Percentiles rank a stretch among this genome's conserved stretches.
Conservation (phyloP, 1,284 basidiomycete species). For the Cronartium quercuum region DNA sequence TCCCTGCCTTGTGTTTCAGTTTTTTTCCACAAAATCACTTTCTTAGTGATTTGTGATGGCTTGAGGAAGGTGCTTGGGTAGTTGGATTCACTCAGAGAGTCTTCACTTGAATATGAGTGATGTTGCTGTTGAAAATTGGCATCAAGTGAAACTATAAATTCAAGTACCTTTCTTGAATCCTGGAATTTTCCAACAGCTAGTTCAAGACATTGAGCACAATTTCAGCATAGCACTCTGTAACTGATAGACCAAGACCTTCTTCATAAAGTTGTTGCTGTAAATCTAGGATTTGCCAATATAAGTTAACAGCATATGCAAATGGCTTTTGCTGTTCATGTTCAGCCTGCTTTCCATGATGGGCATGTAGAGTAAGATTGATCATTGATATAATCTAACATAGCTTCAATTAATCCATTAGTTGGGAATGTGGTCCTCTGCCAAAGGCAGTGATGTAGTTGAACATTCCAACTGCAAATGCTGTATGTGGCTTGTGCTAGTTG, state of each 20-base stretch:
- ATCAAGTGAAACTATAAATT: conserved; percentile 5
- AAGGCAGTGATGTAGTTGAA: conserved; percentile 4
- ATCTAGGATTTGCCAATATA: neutral
- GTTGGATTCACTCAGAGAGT: neutral
- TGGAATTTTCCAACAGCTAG: neutral
- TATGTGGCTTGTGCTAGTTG: neutral
- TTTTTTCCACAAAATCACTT: neutral
- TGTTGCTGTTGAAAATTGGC: conserved; percentile 26
- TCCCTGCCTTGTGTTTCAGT: neutral
- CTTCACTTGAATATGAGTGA: conserved; percentile 1
- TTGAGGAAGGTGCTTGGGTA: conserved; percentile 5
- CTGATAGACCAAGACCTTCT: neutral
- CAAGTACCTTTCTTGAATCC: neutral
- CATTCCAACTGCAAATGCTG: conserved; percentile 1
- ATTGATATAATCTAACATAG: neutral
- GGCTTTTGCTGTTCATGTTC: neutral
- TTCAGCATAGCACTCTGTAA: neutral
- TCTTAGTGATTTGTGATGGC: neutral
- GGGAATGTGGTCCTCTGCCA: conserved; percentile 1
- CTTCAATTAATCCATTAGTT: neutral
- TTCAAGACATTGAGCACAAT: conserved; percentile 5
- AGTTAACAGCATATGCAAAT: neutral
- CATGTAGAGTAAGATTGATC: neutral
- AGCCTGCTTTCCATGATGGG: neutral
- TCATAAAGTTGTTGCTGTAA: neutral